Evolutionary conservation across 768 basidiomycete species (phyloP), one percentile per base, ranked within the genome.

Genomic region (Tremella mesenterica): DNA sequence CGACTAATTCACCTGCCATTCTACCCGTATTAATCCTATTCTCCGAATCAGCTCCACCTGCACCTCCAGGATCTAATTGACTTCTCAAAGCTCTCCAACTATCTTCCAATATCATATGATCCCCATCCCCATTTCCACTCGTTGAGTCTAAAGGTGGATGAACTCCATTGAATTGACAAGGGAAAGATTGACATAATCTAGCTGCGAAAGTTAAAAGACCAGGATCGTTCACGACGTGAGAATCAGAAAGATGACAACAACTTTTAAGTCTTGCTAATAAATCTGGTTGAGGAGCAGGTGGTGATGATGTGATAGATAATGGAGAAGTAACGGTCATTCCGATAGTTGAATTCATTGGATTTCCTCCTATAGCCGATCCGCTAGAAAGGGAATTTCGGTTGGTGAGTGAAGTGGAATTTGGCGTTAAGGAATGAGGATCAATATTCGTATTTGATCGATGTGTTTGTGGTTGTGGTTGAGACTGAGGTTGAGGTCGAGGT

Each of bases 201-300:
- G 67, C 70, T 16, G 70, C 71, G 46, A 70, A 73, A 21, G 70
- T 63, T 33, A 73, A 55, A 12, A 73, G 52, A 9, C 71, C 69
- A 7, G 71, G 69, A 48, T 73, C 71, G 47, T 65, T 65, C 31
- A 69, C 64, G 20, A 69, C 69, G 62, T 68, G 67, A 7, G 63
- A 60, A 45, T 73, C 71, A 27, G 62, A 63, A 6, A 73, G 52
- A 49, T 70, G 71, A 46, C 71, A 73, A 50, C 71, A 73, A 47
- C 58, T 50, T 52, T 70, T 69, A 16, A 73, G 52, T 4, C 71
- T 60, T 7, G 66, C 64, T 10, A 73, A 60, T 23, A 73, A 59
- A 44, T 72, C 71, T 1, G 69, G 63, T 44, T 70, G 65, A 10
- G 52, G 27, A 3, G 53, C 23, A 6, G 48, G n/a, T n/a, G n/a